Conservation (phyloP, 306 rosid genomes). For the Dalbergia cultrata region DNA sequence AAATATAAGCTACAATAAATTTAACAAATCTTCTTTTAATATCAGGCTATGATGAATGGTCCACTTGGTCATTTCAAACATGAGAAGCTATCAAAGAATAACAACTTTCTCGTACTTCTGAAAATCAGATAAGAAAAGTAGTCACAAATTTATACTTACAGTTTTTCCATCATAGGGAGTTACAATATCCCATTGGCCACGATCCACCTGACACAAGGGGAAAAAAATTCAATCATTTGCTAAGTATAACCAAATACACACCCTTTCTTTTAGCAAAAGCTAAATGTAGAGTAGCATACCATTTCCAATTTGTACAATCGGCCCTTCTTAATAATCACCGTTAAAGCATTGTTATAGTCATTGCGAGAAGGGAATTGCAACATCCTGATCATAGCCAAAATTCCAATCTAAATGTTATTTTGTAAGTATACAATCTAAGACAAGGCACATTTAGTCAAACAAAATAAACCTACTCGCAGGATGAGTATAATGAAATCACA, state of each 20-base stretch:
- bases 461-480: neutral
- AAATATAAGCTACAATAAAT: neutral
- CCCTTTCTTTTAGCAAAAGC: conserved; percentile 1
- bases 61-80: conserved; percentile 18
- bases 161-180: conserved; percentile 75
- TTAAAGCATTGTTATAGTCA: conserved; percentile 54
- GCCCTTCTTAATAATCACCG: conserved; percentile 49
- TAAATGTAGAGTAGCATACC: conserved; percentile 59
- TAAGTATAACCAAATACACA: conserved; percentile 23
- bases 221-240: conserved; percentile 42
- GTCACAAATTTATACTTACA: conserved; percentile 60
- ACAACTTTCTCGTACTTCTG: conserved; percentile 8
- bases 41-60: neutral
- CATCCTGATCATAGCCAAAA: conserved; percentile 66
- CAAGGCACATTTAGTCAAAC: neutral
- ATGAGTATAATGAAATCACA: conserved; percentile 12
- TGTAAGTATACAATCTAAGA: conserved; percentile 19
- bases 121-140: neutral
- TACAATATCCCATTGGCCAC: conserved; percentile 66
- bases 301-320: conserved; percentile 67
- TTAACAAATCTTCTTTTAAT: neutral
- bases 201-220: conserved; percentile 57
- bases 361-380: conserved; percentile 64
- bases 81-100: conserved; percentile 20
- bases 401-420: conserved; percentile 14